Evolutionary conservation across 495 filamentous ascomycete genomes (phyloP).

Genomic region (Aspergillus hancockii): DNA sequence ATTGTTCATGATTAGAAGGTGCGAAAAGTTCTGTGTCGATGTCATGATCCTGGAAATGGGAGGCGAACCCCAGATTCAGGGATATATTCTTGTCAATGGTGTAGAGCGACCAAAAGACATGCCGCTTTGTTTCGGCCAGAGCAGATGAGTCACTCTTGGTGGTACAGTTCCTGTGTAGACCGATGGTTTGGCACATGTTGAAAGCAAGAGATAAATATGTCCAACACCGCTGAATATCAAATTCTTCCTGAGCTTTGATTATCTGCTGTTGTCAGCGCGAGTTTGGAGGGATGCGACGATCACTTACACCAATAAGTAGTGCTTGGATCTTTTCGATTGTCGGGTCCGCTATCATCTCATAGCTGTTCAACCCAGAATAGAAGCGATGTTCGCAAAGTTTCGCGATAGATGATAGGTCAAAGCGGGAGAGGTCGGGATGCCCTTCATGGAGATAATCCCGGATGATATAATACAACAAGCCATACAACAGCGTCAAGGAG

Average conservation of each 20-base stretch:
- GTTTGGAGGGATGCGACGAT: neutral
- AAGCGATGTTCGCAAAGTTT: constrained; percentile 23
- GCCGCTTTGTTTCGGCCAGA: constrained; percentile 24
- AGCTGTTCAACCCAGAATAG: constrained; percentile 18
- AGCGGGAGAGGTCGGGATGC: constrained; percentile 19
- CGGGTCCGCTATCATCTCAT: constrained; percentile 25
- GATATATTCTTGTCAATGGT: constrained; percentile 31
- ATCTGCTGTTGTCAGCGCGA: constrained; percentile 16
- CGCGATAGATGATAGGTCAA: constrained; percentile 16
- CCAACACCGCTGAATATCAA: constrained; percentile 29
- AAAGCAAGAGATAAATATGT: constrained; percentile 29
- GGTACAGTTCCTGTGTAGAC: constrained; percentile 22
- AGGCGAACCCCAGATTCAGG: constrained; percentile 27
- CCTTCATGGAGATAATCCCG: constrained; percentile 28
- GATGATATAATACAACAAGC: constrained; percentile 26
- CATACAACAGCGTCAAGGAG: constrained; percentile 21
- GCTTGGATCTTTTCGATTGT: constrained; percentile 30
- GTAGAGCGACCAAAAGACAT: constrained; percentile 29
- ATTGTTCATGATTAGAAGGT: constrained; percentile 6
- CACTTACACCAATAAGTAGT: constrained; percentile 25
- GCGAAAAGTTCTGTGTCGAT: constrained; percentile 24
- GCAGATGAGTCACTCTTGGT: constrained; percentile 12
- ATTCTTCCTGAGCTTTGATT: constrained; percentile 30
- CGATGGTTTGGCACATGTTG: constrained; percentile 31
- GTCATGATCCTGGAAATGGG: constrained; percentile 32